These are phyloP conservation scores for Phalaenopsis equestris DNA, from an alignment of 106 monocot species.

Conservation along the genomic window DNA sequence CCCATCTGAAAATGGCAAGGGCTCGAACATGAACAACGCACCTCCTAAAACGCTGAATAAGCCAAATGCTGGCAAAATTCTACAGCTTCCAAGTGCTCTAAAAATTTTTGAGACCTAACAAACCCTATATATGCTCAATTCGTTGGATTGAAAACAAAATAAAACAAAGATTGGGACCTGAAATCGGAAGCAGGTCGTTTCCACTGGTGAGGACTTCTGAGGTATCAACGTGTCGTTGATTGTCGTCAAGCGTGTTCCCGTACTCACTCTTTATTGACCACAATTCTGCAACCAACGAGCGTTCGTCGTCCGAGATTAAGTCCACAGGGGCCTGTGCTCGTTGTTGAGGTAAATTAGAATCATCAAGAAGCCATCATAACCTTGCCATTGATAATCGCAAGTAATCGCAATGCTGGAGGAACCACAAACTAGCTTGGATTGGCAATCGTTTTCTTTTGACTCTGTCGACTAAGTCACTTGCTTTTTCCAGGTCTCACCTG, in stretches of 20 bases:
- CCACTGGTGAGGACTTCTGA: constrained; percentile 52
- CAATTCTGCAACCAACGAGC: constrained; percentile 91
- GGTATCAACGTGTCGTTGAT: constrained; percentile 81
- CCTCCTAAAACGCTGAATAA: no score
- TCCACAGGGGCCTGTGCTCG: constrained; percentile 21
- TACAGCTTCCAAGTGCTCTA: no score
- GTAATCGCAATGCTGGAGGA: background rate
- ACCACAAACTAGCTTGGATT: background rate
- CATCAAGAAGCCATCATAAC: constrained; percentile 50
- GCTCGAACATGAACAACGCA: no score
- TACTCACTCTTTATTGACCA: constrained; percentile 99
- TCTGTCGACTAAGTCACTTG: background rate
- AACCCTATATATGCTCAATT: background rate
- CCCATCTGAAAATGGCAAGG: no score
- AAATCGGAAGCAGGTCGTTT: constrained; percentile 75
- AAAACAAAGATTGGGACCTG: constrained; percentile 32
- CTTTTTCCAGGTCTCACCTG: background rate
- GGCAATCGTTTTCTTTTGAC: background rate
- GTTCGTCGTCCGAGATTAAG: constrained; percentile 84
- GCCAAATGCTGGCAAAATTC: no score
- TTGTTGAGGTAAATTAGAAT: constrained; percentile 25
- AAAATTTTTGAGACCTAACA: no score
- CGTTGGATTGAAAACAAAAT: background rate
- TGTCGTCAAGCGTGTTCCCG: constrained; percentile 89
- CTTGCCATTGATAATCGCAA: constrained; percentile 27